Conservation (phyloP, 2,329 filamentous ascomycete species). For the Ophiostoma montium region DNA sequence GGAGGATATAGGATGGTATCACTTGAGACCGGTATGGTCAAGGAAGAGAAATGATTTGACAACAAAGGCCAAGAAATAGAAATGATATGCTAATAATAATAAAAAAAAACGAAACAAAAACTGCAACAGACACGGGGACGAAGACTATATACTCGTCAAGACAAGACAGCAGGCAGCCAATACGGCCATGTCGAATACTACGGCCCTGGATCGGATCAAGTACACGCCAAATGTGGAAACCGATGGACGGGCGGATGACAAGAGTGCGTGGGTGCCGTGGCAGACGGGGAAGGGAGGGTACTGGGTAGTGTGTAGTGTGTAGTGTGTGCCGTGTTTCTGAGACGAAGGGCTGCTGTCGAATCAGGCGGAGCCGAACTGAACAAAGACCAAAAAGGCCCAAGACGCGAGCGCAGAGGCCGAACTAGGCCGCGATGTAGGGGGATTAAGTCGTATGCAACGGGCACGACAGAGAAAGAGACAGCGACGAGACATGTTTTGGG, state of each 20-base stretch:
- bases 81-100: too few species aligned
- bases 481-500: background rate
- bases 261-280: background rate
- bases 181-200: background rate
- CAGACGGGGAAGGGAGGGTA: background rate
- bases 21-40: too few species aligned
- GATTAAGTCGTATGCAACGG: background rate
- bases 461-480: background rate
- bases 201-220: background rate
- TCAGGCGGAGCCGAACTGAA: too few species aligned
- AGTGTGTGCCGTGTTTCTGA: too few species aligned
- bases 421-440: background rate
- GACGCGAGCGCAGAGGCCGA: too few species aligned
- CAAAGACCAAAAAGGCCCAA: too few species aligned
- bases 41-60: too few species aligned
- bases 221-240: background rate
- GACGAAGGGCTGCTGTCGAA: too few species aligned
- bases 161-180: background rate
- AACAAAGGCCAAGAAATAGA: too few species aligned
- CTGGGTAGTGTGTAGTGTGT: background rate
- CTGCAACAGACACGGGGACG: too few species aligned
- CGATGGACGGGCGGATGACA: slow-evolving; percentile 4
- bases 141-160: background rate
- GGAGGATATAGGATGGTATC: slow-evolving; percentile 71
- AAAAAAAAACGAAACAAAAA: too few species aligned